A percentile compares a stretch with the other conserved stretches of the same genome.
Evolutionary conservation across 2,329 filamentous ascomycete genomes (phyloP).

Genomic region (Fusarium succisae): DNA sequence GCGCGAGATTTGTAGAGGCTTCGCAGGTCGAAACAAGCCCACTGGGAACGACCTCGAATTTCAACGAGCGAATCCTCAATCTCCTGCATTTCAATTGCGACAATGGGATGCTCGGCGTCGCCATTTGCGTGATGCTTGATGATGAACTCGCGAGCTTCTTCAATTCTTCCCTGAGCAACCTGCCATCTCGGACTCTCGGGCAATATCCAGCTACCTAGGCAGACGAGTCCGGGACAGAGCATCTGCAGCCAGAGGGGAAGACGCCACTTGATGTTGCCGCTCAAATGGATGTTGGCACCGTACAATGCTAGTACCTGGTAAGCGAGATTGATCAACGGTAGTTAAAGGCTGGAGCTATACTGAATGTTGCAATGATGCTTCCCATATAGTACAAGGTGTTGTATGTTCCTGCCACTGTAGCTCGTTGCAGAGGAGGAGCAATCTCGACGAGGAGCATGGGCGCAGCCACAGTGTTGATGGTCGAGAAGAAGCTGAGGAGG

Average conservation of each 20-base stretch:
- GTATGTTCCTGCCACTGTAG: background rate
- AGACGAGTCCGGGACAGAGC: background rate
- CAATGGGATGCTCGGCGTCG: background rate
- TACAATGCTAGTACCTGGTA: background rate
- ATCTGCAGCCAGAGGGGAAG: background rate
- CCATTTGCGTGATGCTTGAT: background rate
- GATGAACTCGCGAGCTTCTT: background rate
- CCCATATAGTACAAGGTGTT: background rate
- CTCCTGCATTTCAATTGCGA: background rate
- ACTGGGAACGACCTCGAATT: background rate
- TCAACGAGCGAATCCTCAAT: background rate
- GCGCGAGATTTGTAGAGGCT: background rate
- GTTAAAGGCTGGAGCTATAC: fast-evolving
- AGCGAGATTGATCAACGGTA: fast-evolving
- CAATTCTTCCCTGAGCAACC: background rate
- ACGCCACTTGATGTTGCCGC: background rate
- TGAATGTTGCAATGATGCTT: background rate
- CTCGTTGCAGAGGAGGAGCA: background rate
- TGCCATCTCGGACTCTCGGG: background rate
- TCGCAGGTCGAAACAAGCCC: background rate
- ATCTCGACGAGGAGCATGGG: background rate
- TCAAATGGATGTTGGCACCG: background rate
- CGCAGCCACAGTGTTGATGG: background rate
- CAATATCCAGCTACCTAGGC: background rate
- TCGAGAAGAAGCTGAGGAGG: background rate